phyloP scores from a whole-genome alignment of 805 yeast genomes.

The Zygoascus tannicola region DNA sequence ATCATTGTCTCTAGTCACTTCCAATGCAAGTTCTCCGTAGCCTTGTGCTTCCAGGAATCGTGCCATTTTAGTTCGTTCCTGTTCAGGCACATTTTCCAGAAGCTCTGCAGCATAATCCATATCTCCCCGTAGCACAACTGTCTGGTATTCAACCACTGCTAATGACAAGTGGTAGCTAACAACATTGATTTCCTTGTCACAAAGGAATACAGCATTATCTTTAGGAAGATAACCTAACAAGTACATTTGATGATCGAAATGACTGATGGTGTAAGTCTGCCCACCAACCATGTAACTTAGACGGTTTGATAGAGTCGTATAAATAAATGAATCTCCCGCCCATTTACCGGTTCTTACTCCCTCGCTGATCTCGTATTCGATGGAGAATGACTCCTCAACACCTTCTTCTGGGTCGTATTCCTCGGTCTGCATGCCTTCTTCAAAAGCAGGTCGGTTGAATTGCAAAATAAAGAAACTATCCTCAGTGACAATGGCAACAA shows the following conservation, averaged over 20 bases:
- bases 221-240: constrained; percentile 83
- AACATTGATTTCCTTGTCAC: constrained; percentile 83
- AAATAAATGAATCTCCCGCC: constrained; percentile 95
- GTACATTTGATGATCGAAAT: constrained; percentile 81
- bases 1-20: constrained; percentile 77
- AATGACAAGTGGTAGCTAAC: constrained; percentile 73
- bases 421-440: constrained; percentile 50
- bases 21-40: constrained; percentile 69
- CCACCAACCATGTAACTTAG: constrained; percentile 94
- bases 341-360: constrained; percentile 81
- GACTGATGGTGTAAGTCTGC: constrained; percentile 82
- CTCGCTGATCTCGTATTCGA: constrained; percentile 73
- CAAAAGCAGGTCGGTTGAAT: constrained; percentile 59
- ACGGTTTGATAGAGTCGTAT: constrained; percentile 79
- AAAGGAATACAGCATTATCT: constrained; percentile 80
- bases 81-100: constrained; percentile 45
- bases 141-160: constrained; percentile 88
- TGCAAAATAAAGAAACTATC: constrained; percentile 72
- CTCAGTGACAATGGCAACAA: constrained; percentile 61
- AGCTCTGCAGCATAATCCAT: constrained; percentile 69
- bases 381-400: constrained; percentile 77
- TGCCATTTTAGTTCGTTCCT: constrained; percentile 67
- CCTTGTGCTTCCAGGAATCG: constrained; percentile 94
- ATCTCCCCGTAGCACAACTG: constrained; percentile 91
- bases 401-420: constrained; percentile 73